Conservation (phyloP, 495 filamentous ascomycete genomes). For the Neurospora sp. region DNA sequence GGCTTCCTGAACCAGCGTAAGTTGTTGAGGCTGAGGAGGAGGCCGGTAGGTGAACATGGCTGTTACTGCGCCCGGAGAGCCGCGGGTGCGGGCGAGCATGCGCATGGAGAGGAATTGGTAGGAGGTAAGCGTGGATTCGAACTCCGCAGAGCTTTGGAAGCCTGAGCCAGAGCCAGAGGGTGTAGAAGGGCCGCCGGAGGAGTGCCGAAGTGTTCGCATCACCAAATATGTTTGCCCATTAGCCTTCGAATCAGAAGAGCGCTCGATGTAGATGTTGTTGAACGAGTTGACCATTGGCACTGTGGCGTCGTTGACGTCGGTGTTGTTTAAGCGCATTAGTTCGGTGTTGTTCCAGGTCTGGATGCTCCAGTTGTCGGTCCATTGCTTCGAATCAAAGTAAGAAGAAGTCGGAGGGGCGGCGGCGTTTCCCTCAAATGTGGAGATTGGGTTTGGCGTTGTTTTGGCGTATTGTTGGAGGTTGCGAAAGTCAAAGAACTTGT, state of each 20-base stretch:
- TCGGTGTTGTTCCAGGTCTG: slow-evolving; percentile 47
- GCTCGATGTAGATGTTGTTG: slow-evolving; percentile 53
- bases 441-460: slow-evolving; percentile 10
- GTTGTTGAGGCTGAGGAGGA: slow-evolving; percentile 13
- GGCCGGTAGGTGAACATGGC: slow-evolving; percentile 58
- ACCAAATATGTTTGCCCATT: slow-evolving; percentile 43
- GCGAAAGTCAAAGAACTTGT: slow-evolving; percentile 60
- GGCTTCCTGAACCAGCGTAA: slow-evolving; percentile 48
- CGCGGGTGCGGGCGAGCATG: slow-evolving; percentile 44
- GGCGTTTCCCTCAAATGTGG: slow-evolving; percentile 17
- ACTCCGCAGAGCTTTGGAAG: slow-evolving; percentile 54
- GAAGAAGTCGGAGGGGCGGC: slow-evolving; percentile 22
- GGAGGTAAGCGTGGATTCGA: slow-evolving; percentile 44
- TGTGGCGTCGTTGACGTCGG: slow-evolving; percentile 27
- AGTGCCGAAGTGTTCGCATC: slow-evolving; percentile 49
- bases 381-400: slow-evolving; percentile 29
- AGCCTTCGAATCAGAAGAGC: slow-evolving; percentile 23
- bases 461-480: slow-evolving; percentile 28
- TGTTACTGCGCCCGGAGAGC: slow-evolving; percentile 50
- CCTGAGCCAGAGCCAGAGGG: neutral
- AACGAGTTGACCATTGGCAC: slow-evolving; percentile 50
- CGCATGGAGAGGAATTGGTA: slow-evolving; percentile 54
- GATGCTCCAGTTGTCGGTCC: slow-evolving; percentile 45
- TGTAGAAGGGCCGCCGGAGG: neutral
- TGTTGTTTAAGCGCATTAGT: slow-evolving; percentile 14